Base-by-base conservation (phyloP, 805 yeast genomes). In the Lipomyces sp. region DNA sequence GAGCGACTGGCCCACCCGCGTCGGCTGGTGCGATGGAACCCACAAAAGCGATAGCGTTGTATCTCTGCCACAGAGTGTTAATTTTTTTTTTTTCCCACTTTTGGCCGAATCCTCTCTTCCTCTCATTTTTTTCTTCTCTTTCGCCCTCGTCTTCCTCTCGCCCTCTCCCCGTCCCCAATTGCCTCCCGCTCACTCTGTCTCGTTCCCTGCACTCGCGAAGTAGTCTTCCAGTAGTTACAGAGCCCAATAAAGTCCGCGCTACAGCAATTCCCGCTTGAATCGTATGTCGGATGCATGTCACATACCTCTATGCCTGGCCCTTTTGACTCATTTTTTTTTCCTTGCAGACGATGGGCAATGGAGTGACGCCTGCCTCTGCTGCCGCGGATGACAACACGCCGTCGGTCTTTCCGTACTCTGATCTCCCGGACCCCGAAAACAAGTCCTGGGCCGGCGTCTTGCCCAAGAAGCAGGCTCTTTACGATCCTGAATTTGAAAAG, bases 401-500 rank as follows among this genome's bases (percentile, higher is more conserved):
- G 21, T 34, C 58, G 19, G 55, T 46, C 8, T 53, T 39, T 35
- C 58, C 58, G 32, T 53, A 53, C 39, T 32, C 55, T 23, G 52
- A 53, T 23, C 3, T 26, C 29, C 49, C 55, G 21, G 58, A 53
- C 45, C 83, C 86, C 29, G 82, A 78, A 60, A 87, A 89, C 76
- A 80, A 74, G 61, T 84, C 96, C 2, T 91, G 98, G 98, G 97
- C 97, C 22, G 80, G 84, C 42, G 77, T 93, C 8, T 75, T 91
- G 58, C 98, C 98, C 42, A 78, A 79, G 39, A 81, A 82, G 60
- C 84, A 89, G 70, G 98, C 96, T 33, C 81, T 91, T 47, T 91
- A 91, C 70, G 87, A 93, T 68, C 98, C 98, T 10, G 93, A 86
- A 51, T 80, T 76, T 62, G 98, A 91, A 69, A 87, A 88, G 65